A percentile compares a stretch with the other conserved stretches of the same genome.
These are phyloP conservation scores for Microthyrium microscopicum DNA, from an alignment of 2,329 filamentous ascomycete species.

Conservation along the genomic window DNA sequence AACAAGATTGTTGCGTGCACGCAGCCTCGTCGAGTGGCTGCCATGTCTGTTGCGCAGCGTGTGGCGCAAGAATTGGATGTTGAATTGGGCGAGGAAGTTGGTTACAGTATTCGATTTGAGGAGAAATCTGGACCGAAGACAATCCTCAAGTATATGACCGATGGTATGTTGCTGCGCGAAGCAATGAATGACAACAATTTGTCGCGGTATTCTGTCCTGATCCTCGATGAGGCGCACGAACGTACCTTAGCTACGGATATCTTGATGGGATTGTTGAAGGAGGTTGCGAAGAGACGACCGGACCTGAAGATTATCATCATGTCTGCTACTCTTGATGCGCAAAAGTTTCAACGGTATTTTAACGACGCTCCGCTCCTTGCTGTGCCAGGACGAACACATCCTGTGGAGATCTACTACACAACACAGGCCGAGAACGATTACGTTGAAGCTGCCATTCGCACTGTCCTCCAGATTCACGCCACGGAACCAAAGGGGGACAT, in stretches of 20 bases:
- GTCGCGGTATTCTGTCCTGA: slow-evolving; percentile 84
- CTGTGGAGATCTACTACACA: slow-evolving; percentile 97
- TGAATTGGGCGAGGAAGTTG: slow-evolving; percentile 76
- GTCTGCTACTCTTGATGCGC: slow-evolving; percentile 85
- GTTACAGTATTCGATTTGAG: slow-evolving; percentile 95
- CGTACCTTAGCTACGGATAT: slow-evolving; percentile 93
- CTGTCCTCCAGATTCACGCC: slow-evolving; percentile 91
- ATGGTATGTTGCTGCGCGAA: slow-evolving; percentile 94
- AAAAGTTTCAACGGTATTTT: slow-evolving; percentile 98
- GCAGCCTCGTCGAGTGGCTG: slow-evolving; percentile 89
- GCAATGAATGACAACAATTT: slow-evolving; percentile 84
- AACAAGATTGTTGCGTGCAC: slow-evolving; percentile 93
- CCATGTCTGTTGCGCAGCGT: slow-evolving; percentile 94
- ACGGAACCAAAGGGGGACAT: slow-evolving; percentile 87
- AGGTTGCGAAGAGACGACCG: slow-evolving; percentile 67
- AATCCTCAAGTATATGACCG: slow-evolving; percentile 98
- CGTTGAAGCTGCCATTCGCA: slow-evolving; percentile 84
- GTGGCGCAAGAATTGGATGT: slow-evolving; percentile 93
- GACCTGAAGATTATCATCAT: slow-evolving; percentile 95
- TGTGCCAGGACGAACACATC: slow-evolving; percentile 86
- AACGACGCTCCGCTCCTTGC: slow-evolving; percentile 83
- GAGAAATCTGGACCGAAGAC: slow-evolving; percentile 78
- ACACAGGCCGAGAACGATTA: slow-evolving; percentile 93
- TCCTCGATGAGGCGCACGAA: slow-evolving; percentile 97
- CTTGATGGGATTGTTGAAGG: slow-evolving; percentile 84